Evolutionary conservation across 345 rosid species (phyloP), one percentile per base, ranked within the genome.

Genomic region (Populus pruinosa): DNA sequence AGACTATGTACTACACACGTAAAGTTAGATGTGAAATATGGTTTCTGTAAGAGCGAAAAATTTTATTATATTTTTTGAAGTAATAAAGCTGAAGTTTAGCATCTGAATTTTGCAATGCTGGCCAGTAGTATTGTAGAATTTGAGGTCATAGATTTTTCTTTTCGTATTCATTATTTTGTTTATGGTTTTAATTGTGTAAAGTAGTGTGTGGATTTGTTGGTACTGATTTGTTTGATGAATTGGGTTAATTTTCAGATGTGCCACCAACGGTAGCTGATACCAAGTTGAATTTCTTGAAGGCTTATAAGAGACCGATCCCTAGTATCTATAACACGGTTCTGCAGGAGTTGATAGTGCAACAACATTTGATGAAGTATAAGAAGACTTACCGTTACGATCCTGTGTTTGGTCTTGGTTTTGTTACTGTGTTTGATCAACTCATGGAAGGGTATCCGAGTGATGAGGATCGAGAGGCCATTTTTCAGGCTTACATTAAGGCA

Each of bases 361-460:
- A 96, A 71, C 99, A 96, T 86, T 85, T 96, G 92, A 85, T 88
- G 90, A 91, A 89, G 80, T 96, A 93, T 84, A 96, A 96, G 90
- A 91, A 70, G 87, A 89, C 88, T 29, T 92, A 89, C 72, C 87
- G 83, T 10, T 96, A 96, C 69, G 99, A 96, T 50, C 88, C 97
- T 1, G 91, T 96, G 44, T 96, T 96, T 70, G 98, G 98, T 39
- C 99, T 96, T 63, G 99, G 99, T 70, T 92, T 93, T 65, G 99
- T 96, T 67, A 96, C 99, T 39, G 94, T 96, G 5, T 96, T 87
- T 72, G 96, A 96, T 87, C 94, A 91, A 80, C 98, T 96, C 87
- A 96, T 96, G 98, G 98, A 96, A 79, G 99, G 99, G 23, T 96
- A 93, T 77, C 97, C 97, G 14, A 89, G 96, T 74, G 97, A 93